A percentile compares a stretch with the other conserved stretches of the same genome.
Conservation (phyloP, 331 rosid species). For the Quercus phellos region DNA sequence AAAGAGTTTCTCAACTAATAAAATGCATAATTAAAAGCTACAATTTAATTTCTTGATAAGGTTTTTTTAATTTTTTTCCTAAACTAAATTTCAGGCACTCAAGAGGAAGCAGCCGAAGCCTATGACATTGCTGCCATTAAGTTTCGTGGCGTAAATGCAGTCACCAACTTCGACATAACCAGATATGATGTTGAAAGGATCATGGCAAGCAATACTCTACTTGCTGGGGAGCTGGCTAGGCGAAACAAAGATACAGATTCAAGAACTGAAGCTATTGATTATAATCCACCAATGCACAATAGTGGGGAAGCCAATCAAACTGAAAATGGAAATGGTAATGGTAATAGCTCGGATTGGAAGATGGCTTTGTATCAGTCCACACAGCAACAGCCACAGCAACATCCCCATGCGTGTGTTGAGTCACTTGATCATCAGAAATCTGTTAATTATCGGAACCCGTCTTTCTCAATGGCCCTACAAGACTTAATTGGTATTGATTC, state of each 20-base stretch:
- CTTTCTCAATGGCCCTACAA: slow-evolving; percentile 60
- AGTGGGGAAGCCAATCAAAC: slow-evolving; percentile 32
- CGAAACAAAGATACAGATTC: slow-evolving; percentile 46
- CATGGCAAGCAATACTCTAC: slow-evolving; percentile 82
- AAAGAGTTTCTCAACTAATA: slow-evolving; percentile 16
- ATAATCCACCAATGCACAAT: slow-evolving; percentile 23
- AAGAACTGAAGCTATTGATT: slow-evolving; percentile 25
- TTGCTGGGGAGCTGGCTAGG: slow-evolving; percentile 74
- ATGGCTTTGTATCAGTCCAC: slow-evolving; percentile 35
- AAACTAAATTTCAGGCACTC: slow-evolving; percentile 58
- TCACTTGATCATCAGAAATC: slow-evolving; percentile 34
- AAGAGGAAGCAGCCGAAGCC: slow-evolving; percentile 99
- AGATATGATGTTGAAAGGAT: slow-evolving; percentile 84
- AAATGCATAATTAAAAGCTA: slow-evolving; percentile 22
- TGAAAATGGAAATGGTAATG: slow-evolving; percentile 23
- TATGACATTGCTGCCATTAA: slow-evolving; percentile 96
- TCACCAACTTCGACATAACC: slow-evolving; percentile 88
- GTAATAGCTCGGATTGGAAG: slow-evolving; percentile 49
- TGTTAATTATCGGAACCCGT: slow-evolving; percentile 33
- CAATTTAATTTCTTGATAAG: background rate
- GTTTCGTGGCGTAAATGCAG: slow-evolving; percentile 87
- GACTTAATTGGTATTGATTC: slow-evolving; percentile 60
- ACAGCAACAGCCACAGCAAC: slow-evolving; percentile 16
- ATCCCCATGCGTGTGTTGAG: slow-evolving; percentile 25
- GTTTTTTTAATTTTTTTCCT: background rate